These are phyloP conservation scores for Ophiostoma populinum DNA, from an alignment of 2,329 filamentous ascomycete species.

Conservation along the genomic window DNA sequence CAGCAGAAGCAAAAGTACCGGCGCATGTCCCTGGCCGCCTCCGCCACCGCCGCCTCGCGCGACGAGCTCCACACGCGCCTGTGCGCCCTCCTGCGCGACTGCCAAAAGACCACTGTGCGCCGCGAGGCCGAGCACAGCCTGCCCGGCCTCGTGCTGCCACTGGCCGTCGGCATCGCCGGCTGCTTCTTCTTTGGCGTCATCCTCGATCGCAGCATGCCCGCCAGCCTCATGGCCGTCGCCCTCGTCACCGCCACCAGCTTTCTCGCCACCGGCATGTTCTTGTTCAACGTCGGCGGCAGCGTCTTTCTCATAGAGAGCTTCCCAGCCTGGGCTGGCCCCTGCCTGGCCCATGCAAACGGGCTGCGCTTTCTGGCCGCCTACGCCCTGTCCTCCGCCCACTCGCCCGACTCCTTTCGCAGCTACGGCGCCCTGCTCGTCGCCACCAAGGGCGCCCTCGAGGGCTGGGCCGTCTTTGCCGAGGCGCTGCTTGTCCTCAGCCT, in stretches of 20 bases:
- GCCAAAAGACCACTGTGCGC: neutral
- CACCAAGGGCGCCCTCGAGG: slow-evolving; percentile 14
- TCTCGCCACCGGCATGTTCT: slow-evolving; percentile 16
- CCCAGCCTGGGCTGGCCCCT: slow-evolving; percentile 17
- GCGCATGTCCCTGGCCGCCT: neutral
- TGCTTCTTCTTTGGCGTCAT: slow-evolving; percentile 17
- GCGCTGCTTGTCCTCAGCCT: slow-evolving; percentile 16
- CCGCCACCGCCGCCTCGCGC: neutral
- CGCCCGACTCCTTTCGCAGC: slow-evolving; percentile 8
- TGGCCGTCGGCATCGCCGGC: slow-evolving; percentile 15
- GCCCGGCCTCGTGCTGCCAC: slow-evolving; percentile 16
- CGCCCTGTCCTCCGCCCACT: slow-evolving; percentile 10
- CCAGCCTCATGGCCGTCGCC: slow-evolving; percentile 7
- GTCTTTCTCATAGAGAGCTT: slow-evolving; percentile 20
- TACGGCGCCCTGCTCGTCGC: slow-evolving; percentile 15
- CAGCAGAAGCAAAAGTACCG: slow-evolving; percentile 10
- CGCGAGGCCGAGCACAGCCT: slow-evolving; percentile 20
- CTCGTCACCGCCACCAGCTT: slow-evolving; percentile 15
- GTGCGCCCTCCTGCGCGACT: neutral
- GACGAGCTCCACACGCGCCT: neutral
- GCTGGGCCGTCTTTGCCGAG: slow-evolving; percentile 18
- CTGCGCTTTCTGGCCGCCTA: slow-evolving; percentile 17
- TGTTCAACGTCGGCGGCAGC: slow-evolving; percentile 15
- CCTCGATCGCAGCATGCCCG: slow-evolving; percentile 13
- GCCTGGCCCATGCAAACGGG: slow-evolving; percentile 19